Evolutionary conservation across 2,329 filamentous ascomycete genomes (phyloP).

Genomic region (Westerdykella ornata): DNA sequence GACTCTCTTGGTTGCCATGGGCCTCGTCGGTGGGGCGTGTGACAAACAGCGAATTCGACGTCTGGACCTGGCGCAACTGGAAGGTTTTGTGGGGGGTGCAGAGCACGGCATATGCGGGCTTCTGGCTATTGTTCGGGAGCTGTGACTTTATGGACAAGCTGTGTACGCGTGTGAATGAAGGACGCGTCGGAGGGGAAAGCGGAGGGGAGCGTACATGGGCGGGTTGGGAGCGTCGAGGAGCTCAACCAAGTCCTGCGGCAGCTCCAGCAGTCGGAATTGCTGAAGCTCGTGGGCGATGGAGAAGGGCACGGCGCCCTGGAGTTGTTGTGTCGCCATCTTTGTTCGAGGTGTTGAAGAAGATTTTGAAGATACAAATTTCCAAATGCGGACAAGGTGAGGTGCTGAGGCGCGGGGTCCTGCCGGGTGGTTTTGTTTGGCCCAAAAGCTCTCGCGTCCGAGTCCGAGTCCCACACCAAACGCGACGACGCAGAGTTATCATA

Average conservation of each 20-base stretch:
- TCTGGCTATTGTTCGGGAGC: conserved; percentile 17
- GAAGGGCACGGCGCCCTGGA: conserved; percentile 38
- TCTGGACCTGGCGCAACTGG: conserved; percentile 57
- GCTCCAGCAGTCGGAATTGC: conserved; percentile 54
- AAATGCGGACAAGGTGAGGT: neutral
- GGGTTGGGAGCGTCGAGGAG: conserved; percentile 46
- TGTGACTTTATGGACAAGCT: conserved; percentile 36
- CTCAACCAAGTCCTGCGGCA: conserved; percentile 52
- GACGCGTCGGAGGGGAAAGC: conserved; percentile 13
- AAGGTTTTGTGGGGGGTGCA: conserved; percentile 54
- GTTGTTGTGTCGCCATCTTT: conserved; percentile 42
- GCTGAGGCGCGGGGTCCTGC: too few relatives aligned
- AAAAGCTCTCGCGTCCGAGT: too few relatives aligned
- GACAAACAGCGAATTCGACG: conserved; percentile 57
- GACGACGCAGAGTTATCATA: too few relatives aligned
- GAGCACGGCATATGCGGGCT: conserved; percentile 49
- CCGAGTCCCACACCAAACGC: too few relatives aligned
- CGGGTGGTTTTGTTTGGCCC: neutral
- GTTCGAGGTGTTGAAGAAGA: neutral
- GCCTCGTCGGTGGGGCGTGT: conserved; percentile 40
- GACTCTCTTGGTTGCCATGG: conserved; percentile 27
- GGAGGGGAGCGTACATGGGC: conserved; percentile 33
- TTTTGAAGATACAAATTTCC: neutral
- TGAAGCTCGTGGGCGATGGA: conserved; percentile 43
- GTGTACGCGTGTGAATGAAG: conserved; percentile 13